phyloP scores from a whole-genome alignment of 345 rosid species.

The Eucalyptus lansdowneana region DNA sequence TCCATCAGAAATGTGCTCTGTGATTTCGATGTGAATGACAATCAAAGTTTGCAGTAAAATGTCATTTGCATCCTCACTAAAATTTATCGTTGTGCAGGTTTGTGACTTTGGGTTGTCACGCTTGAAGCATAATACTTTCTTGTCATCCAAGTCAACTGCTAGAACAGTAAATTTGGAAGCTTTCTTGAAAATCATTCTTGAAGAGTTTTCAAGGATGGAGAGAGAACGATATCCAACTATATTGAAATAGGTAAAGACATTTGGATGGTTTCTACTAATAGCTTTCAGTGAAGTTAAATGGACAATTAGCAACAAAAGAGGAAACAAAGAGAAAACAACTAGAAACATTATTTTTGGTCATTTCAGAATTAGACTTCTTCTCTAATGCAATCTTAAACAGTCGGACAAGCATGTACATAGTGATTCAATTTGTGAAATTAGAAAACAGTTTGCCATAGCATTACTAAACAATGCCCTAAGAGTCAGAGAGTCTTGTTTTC shows the following conservation, averaged over 20 bases:
- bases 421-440: background rate
- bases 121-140: conserved; percentile 86
- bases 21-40: background rate
- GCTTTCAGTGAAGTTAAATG: too few relatives aligned
- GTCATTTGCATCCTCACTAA: background rate
- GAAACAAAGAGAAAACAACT: background rate
- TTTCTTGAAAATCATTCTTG: background rate
- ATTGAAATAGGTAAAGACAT: background rate
- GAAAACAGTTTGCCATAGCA: background rate
- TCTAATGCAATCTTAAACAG: background rate
- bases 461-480: background rate
- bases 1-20: background rate
- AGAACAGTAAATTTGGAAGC: conserved; percentile 50
- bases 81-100: conserved; percentile 26
- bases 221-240: background rate
- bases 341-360: background rate
- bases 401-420: background rate
- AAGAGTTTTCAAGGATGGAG: background rate
- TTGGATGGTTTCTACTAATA: background rate
- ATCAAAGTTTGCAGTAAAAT: background rate
- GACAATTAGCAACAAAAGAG: background rate
- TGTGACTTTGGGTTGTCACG: conserved; percentile 93
- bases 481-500: background rate
- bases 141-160: conserved; percentile 92
- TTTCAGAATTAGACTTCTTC: background rate